Evolutionary conservation across 2,329 filamentous ascomycete genomes (phyloP), one percentile per base, ranked within the genome.

Genomic region (Fonsecaea nubica): DNA sequence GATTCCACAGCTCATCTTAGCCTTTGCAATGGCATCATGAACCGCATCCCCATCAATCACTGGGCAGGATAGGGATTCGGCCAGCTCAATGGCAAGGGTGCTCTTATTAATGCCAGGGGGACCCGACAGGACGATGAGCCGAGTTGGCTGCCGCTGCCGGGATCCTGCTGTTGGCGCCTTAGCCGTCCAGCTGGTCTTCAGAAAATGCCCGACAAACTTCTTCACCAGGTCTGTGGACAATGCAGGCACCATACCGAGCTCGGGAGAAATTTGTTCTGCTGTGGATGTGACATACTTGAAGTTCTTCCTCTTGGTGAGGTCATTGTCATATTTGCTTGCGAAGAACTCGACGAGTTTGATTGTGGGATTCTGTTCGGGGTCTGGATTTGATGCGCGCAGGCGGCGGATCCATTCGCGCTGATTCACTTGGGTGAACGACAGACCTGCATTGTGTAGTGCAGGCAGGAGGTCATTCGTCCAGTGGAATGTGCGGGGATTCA

Each of bases 301-400:
- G 0, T 76, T 78, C 25, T 76, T 75, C 30, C 78, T 71, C 0
- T 75, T 77, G 0, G 77, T 75, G 3, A 72, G 75, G 21, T 81
- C 79, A 52, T 81, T 80, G 56, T 83, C 81, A 67, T 86, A 87
- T 71, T 86, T 86, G 1, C 76, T 76, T 3, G 78, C 74, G 65
- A 85, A 86, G 76, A 85, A 87, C 50, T 85, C 83, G 0, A 85
- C 66, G 0, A 86, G 76, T 73, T 86, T 86, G 68, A 85, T 78
- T 0, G 82, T 79, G 10, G 85, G 84, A 68, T 87, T 87, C 15
- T 69, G 74, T 4, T 76, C 67, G 0, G 83, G 81, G 72, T 87
- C 83, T 1, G 77, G 78, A 58, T 86, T 80, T 2, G 81, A 81
- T 1, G 75, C 75, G 3, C 81, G 76, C 12, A 87, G 70, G 1